These are phyloP conservation scores for Lactarius sanguifluus DNA, from an alignment of 768 basidiomycete species.

Conservation along the genomic window DNA sequence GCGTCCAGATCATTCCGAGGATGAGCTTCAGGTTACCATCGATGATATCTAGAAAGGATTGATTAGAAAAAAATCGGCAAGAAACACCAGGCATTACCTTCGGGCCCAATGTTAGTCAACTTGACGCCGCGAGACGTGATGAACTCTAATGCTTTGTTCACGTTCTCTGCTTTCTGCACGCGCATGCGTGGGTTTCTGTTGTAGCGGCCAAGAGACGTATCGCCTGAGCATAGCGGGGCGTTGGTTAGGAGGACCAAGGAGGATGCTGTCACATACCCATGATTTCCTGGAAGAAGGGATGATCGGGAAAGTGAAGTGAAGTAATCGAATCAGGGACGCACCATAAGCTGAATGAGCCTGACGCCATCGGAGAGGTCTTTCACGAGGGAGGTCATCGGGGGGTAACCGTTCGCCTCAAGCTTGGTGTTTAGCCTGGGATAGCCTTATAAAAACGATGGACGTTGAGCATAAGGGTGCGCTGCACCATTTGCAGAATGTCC, in stretches of 20 bases:
- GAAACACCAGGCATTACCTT: constrained; percentile 51
- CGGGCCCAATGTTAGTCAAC: constrained; percentile 95
- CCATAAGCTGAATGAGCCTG: constrained; percentile 93
- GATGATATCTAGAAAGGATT: constrained; percentile 74
- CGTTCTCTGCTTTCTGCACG: constrained; percentile 98
- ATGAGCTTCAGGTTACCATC: constrained; percentile 99
- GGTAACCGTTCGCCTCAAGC: constrained; percentile 79
- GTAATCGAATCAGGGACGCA: constrained; percentile 34
- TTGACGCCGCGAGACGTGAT: constrained; percentile 93
- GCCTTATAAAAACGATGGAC: constrained; percentile 23
- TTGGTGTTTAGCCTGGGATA: constrained; percentile 87
- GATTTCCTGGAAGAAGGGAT: constrained; percentile 71
- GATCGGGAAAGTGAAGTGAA: too few species aligned
- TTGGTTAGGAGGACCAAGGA: constrained; percentile 11
- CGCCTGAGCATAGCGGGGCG: constrained; percentile 50
- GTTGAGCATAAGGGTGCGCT: constrained; percentile 22
- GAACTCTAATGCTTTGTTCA: constrained; percentile 94
- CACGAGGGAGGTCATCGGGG: constrained; percentile 86
- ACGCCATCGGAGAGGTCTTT: constrained; percentile 94
- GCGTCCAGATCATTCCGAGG: constrained; percentile 99
- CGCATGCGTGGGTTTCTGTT: constrained; percentile 88
- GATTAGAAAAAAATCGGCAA: constrained; percentile 8
- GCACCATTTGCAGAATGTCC: constrained; percentile 91
- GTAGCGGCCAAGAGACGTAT: constrained; percentile 91
- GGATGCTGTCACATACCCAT: constrained; percentile 62